Evolutionary conservation across 768 basidiomycete species (phyloP), one percentile per base, ranked within the genome.

Genomic region (Rhizopogon vulgaris): DNA sequence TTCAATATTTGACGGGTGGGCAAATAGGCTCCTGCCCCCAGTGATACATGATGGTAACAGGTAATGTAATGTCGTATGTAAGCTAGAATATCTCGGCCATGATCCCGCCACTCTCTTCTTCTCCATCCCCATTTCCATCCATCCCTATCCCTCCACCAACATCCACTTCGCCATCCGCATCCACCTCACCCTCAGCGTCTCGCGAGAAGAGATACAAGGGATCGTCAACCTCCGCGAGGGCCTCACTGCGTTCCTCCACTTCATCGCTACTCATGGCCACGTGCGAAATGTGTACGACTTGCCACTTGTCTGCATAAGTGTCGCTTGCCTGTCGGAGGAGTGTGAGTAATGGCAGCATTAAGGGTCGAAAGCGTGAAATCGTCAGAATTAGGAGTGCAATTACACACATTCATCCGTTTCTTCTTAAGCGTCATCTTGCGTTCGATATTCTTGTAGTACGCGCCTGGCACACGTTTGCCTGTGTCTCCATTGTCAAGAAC

Each of bases 361-460:
- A 22, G 30, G 10, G 28, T 40, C 28, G 34, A 24, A 40, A 53
- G 42, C 11, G n/a, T 34, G n/a, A 51, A 22, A 42, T 10, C 7
- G 4, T 4, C 12, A 10, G n/a, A 25, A 12, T 34, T 14, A n/a
- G 2, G 9, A 52, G n/a, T 3, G 8, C 45, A 36, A 18, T 40
- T 15, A 73, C 80, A 66, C 56, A 90, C 90, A 64, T 88, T 87
- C 15, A 79, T 79, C 7, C 90, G 81, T 66, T 84, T 90, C 73
- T 90, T 91, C 69, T 91, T 91, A 38, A 93, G 73, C 22, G 80
- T 74, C 84, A 91, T 91, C 70, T 91, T 92, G 41, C 90, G 81
- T 69, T 90, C 88, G 49, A 93, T 90, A 62, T 84, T 85, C 69
- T 90, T 93, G 71, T 91, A 92, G 62, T 88, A 92, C 0, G 85